Evolutionary conservation across 1,284 basidiomycete genomes (phyloP), one percentile per base, ranked within the genome.

Genomic region (Melampsora larici-populina): DNA sequence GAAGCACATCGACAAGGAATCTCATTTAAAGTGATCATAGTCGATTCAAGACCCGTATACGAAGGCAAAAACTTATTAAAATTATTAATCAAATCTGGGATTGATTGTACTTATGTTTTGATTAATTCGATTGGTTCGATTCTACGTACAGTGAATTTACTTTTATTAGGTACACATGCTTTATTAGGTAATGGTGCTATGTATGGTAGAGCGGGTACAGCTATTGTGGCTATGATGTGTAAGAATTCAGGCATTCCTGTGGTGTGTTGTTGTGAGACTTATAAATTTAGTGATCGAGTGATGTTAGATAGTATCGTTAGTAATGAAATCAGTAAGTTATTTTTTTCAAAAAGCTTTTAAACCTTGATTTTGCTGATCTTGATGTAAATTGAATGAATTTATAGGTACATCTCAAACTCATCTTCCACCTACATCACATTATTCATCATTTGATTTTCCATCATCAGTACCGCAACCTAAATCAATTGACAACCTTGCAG

Each of bases 251-350:
- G 90, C 26, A 90, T 98, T 0, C 97, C 97, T 8, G 94, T 98
- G 21, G 90, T 99, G 70, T 94, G 96, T 21, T 97, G 94, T 81
- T 97, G 95, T 81, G 97, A 99, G 85, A 99, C 97, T 24, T 98
- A 98, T 87, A 99, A 99, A 84, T 98, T 97, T 82, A 92, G 92
- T 29, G 97, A 99, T 81, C 89, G 90, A 48, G 91, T 99, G 48
- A 91, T 93, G 84, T 86, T 99, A 69, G 97, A 99, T 84, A 92
- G 92, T 43, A 94, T 99, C 80, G 94, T 93, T 40, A 93, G 92
- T 84, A 99, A 99, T 83, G 97, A 99, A 85, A 86, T 97, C 48
- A 93, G 94, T 90, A 81, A 82, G 87, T 82, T 2, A n/a, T 3
- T 29, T 15, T 8, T 58, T 26, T 65, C 21, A n/a, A n/a, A n/a